phyloP scores from a whole-genome alignment of 176 grass and related monocot species.

The Aegilops umbellulata region DNA sequence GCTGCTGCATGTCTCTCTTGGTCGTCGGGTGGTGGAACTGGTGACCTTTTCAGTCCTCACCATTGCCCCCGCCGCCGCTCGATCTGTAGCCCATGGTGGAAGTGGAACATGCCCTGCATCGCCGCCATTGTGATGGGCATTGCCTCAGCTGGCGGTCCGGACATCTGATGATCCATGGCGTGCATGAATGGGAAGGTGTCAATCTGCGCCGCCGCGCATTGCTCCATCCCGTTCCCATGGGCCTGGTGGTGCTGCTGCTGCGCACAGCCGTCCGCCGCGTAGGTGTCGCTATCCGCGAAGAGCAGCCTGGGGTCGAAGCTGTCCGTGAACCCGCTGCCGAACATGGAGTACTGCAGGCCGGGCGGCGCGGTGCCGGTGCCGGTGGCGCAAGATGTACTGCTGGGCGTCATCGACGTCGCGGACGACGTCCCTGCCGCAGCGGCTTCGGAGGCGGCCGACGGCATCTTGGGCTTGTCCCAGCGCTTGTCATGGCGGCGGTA shows the following conservation, averaged over 20 bases:
- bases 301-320: background rate
- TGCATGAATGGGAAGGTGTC: conserved; percentile 19
- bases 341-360: background rate
- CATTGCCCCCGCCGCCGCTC: background rate
- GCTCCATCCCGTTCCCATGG: background rate
- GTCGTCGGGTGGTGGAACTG: background rate
- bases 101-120: conserved; percentile 19
- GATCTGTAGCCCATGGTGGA: background rate
- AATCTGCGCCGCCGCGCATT: background rate
- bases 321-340: conserved; percentile 6
- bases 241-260: background rate
- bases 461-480: conserved; percentile 6
- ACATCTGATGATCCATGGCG: conserved; percentile 17
- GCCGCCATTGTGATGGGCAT: background rate
- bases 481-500: conserved; percentile 48
- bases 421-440: too few species aligned
- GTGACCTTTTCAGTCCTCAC: background rate
- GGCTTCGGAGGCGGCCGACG: background rate
- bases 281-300: background rate
- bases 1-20: background rate
- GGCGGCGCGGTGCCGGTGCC: background rate
- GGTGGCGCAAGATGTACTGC: background rate
- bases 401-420: background rate
- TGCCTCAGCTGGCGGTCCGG: background rate
- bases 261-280: background rate